These are phyloP conservation scores for Gossypium anomalum DNA, from an alignment of 345 rosid species.

Conservation along the genomic window DNA sequence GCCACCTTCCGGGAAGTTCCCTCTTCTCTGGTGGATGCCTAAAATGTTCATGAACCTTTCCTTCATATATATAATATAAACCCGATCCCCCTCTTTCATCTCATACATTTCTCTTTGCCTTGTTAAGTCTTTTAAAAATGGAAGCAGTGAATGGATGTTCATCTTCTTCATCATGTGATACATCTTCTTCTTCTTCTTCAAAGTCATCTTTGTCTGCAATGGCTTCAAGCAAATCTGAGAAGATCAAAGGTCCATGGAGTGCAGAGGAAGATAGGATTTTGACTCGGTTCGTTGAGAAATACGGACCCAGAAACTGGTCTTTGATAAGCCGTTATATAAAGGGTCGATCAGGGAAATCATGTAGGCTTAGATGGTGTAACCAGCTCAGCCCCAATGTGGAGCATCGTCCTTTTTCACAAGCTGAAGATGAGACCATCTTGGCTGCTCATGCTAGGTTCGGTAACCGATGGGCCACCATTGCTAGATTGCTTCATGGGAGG, in stretches of 20 bases:
- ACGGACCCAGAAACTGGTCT: conserved; percentile 58
- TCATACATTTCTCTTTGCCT: not conserved
- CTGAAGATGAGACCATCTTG: conserved; percentile 49
- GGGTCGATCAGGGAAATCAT: conserved; percentile 58
- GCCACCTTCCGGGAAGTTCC: conserved; percentile 46
- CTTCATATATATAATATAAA: conserved; percentile 7
- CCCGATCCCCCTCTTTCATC: not conserved
- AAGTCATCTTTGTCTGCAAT: conserved; percentile 37
- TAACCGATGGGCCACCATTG: conserved; percentile 65
- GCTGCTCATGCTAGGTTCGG: conserved; percentile 54
- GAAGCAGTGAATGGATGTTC: conserved; percentile 35
- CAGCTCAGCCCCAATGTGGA: conserved; percentile 52
- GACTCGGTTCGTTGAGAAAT: conserved; percentile 47
- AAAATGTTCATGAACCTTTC: conserved; percentile 31
- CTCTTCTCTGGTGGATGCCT: not conserved
- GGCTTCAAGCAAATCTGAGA: conserved; percentile 20
- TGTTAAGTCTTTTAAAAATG: conserved; percentile 12
- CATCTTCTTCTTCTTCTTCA: conserved; percentile 50
- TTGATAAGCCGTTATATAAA: conserved; percentile 47
- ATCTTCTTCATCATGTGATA: conserved; percentile 41
- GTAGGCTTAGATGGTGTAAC: conserved; percentile 55
- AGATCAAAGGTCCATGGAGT: conserved; percentile 70
- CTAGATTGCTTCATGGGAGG: conserved; percentile 48
- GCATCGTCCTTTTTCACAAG: conserved; percentile 54
- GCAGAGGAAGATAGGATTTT: conserved; percentile 62